Percentiles rank a stretch among this genome's conserved stretches.
Conservation (phyloP, 176 grass and related monocot species). For the Avena insularis region DNA sequence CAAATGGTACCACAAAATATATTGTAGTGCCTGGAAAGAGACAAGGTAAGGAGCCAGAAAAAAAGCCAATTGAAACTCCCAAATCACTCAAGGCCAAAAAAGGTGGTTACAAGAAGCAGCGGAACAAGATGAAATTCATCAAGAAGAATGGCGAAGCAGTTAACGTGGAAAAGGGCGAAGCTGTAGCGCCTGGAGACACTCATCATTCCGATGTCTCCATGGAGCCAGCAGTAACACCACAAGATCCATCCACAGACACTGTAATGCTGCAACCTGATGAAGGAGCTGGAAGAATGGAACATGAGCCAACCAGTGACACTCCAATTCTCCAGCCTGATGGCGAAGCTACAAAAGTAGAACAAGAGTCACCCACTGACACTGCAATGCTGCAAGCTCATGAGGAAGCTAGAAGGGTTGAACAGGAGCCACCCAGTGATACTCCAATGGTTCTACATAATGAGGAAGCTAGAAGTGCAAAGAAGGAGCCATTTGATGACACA, state of each 20-base stretch:
- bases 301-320: neutral
- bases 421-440: neutral
- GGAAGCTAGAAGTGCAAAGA: constrained; percentile 5
- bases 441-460: neutral
- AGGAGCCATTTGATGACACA: neutral
- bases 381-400: constrained; percentile 8
- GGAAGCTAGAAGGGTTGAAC: constrained; percentile 25
- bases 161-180: constrained; percentile 46
- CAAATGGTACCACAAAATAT: constrained; percentile 61
- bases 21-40: constrained; percentile 74
- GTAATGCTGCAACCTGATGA: constrained; percentile 18
- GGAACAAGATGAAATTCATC: constrained; percentile 66
- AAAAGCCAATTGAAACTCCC: constrained; percentile 35
- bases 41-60: constrained; percentile 61
- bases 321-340: neutral
- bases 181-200: constrained; percentile 38
- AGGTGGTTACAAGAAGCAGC: constrained; percentile 68
- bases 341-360: constrained; percentile 14
- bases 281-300: constrained; percentile 7
- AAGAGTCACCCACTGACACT: neutral
- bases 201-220: constrained; percentile 32
- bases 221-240: constrained; percentile 14
- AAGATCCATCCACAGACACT: neutral
- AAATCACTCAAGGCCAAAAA: constrained; percentile 77
- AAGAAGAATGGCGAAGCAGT: constrained; percentile 47